Base-by-base conservation (phyloP, 116 monocot species). In the Posidonia oceanica region DNA sequence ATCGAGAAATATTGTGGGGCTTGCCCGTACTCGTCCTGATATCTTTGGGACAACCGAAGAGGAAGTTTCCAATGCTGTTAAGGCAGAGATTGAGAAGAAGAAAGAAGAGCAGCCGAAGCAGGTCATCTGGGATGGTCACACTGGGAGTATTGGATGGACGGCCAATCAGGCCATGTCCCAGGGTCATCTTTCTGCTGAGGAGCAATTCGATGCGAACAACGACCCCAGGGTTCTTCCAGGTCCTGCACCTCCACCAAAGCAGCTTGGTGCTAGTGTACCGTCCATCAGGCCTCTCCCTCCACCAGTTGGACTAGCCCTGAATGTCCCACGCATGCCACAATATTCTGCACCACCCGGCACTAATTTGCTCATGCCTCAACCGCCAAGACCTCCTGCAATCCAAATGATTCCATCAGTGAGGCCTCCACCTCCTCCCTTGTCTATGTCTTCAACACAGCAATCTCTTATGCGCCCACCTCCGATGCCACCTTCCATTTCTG, bases 21-120 rank as follows among this genome's bases (percentile, higher is more conserved):
- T 97, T 73, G 97, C 97, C 3, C 73, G 89, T n/a, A 97, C 97
- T 7, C 83, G 97, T 4, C 97, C 97, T 15, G 97, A 97, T 84
- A 97, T 97, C 37, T 97, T 97, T 73, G 97, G 97, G 8, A 97
- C 97, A 7, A 97, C 97, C 1, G 97, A 92, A 74, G 97, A 97
- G 73, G 97, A 92, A 67, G 97, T 97, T 1, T 92, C 97, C 1
- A 92, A 92, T 82, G 92, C 97, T 37, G 97, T 92, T 17, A 92
- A 97, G 69, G 92, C 91, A 15, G 97, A 97, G 76, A 97, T 97
- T 66, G 92, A 97, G 81, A 91, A 97, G 80, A 96, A 91, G 82
- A 96, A 91, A 40, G 97, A 97, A 67, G 97, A 97, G 68, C 92
- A 89, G 52, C 95, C 95, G 12, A 97, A 92, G 71, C 97, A 97